Percentiles rank a stretch among this genome's conserved stretches.
Conservation (phyloP, 202 grass and related monocot species). For the Digitaria exilis region DNA sequence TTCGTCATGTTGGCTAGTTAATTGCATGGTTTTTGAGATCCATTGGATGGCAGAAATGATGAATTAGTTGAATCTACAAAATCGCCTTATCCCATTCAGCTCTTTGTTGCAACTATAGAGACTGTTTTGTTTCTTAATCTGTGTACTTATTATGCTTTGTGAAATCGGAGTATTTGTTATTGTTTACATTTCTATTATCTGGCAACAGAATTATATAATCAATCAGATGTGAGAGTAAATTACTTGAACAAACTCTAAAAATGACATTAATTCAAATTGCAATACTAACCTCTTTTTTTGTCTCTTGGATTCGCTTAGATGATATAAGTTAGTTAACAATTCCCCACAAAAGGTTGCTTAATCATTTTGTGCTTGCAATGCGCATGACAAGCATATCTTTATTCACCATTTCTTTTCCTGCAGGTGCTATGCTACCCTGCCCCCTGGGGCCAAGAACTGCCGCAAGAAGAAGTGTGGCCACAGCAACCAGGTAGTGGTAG, state of each 20-base stretch:
- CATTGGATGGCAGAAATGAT: background rate
- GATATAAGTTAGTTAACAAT: background rate
- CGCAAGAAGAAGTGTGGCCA: constrained; percentile 64
- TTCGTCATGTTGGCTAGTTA: background rate
- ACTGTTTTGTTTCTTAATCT: background rate
- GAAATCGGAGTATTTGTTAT: background rate
- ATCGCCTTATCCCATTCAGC: background rate
- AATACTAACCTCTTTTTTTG: background rate
- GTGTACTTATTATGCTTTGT: background rate
- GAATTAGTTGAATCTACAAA: constrained; percentile 6
- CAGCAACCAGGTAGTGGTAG: constrained; percentile 57
- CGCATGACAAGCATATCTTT: background rate
- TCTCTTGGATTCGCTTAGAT: background rate
- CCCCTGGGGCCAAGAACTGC: constrained; percentile 42
- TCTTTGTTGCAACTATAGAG: background rate
- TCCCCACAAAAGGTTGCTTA: background rate
- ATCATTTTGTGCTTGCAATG: background rate
- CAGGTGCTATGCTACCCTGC: constrained; percentile 55
- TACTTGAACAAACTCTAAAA: background rate
- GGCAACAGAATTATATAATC: background rate
- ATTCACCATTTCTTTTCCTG: constrained; percentile 4
- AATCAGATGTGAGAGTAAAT: background rate
- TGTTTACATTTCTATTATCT: background rate
- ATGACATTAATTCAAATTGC: background rate
- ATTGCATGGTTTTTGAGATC: background rate